These are phyloP conservation scores for Phytophthora quininea DNA, from an alignment of 352 stramenopile species.

Conservation along the genomic window DNA sequence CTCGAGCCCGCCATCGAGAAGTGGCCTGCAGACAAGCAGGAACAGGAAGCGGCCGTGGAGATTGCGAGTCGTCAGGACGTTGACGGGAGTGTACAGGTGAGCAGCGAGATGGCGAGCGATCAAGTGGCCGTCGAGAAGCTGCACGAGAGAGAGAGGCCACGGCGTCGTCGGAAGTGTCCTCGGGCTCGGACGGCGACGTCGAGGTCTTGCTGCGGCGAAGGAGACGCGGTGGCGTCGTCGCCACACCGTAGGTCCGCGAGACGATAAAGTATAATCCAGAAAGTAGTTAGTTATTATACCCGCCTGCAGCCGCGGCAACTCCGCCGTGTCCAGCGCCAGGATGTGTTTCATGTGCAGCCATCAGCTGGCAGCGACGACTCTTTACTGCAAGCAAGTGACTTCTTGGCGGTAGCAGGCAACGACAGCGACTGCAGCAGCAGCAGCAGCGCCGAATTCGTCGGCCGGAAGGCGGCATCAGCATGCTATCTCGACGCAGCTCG, in stretches of 20 bases:
- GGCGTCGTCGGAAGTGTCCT: slow-evolving; percentile 45
- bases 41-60: slow-evolving; percentile 13
- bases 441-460: not conserved
- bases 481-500: not conserved
- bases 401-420: too few relatives aligned
- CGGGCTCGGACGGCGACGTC: slow-evolving; percentile 30
- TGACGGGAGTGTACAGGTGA: slow-evolving; percentile 11
- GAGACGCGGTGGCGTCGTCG: slow-evolving; percentile 6
- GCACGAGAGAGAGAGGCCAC: slow-evolving; percentile 40
- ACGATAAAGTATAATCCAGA: not conserved
- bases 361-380: not conserved
- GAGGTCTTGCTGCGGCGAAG: slow-evolving; percentile 18
- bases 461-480: not conserved
- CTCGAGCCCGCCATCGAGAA: slow-evolving; percentile 63
- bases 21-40: slow-evolving; percentile 16
- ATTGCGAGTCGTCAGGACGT: not conserved
- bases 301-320: not conserved
- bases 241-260: slow-evolving; percentile 2
- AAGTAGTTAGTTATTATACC: not conserved
- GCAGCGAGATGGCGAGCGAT: slow-evolving; percentile 9
- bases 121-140: slow-evolving; percentile 16
- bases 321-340: not conserved
- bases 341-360: not conserved
- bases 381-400: too few relatives aligned
- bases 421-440: too few relatives aligned